phyloP scores from a whole-genome alignment of 805 yeast species.

The Candida odintsovae region DNA sequence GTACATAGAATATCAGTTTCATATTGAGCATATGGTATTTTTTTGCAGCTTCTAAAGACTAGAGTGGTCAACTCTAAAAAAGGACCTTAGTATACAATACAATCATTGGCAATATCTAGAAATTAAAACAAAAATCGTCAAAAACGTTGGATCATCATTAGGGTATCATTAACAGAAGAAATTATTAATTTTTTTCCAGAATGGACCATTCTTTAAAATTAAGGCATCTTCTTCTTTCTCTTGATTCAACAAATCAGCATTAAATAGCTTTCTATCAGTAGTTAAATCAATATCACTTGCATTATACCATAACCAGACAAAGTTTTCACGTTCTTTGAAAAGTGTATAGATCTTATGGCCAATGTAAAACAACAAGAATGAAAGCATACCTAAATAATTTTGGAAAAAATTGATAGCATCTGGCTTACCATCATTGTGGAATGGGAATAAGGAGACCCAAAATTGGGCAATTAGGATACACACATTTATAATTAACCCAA shows the following conservation, averaged over 20 bases:
- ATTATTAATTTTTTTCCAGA: constrained; percentile 14
- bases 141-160: background rate
- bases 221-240: constrained; percentile 33
- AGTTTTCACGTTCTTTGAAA: constrained; percentile 17
- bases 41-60: too few relatives aligned
- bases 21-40: too few relatives aligned
- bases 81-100: too few relatives aligned
- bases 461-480: constrained; percentile 54
- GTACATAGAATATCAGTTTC: too few relatives aligned
- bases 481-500: constrained; percentile 42
- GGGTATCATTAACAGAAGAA: constrained; percentile 23
- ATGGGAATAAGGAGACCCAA: constrained; percentile 61
- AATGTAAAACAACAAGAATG: constrained; percentile 37
- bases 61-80: too few relatives aligned
- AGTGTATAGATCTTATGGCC: constrained; percentile 44
- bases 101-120: too few relatives aligned
- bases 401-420: constrained; percentile 43
- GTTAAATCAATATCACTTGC: constrained; percentile 39
- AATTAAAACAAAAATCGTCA: background rate
- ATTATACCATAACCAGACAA: constrained; percentile 27
- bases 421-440: constrained; percentile 36
- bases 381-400: constrained; percentile 46
- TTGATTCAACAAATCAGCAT: constrained; percentile 34
- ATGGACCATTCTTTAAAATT: constrained; percentile 17
- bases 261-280: constrained; percentile 40